Percentiles rank a stretch among this genome's conserved stretches.
Evolutionary conservation across 495 filamentous ascomycete species (phyloP).

Genomic region (Oidiodendron maius): DNA sequence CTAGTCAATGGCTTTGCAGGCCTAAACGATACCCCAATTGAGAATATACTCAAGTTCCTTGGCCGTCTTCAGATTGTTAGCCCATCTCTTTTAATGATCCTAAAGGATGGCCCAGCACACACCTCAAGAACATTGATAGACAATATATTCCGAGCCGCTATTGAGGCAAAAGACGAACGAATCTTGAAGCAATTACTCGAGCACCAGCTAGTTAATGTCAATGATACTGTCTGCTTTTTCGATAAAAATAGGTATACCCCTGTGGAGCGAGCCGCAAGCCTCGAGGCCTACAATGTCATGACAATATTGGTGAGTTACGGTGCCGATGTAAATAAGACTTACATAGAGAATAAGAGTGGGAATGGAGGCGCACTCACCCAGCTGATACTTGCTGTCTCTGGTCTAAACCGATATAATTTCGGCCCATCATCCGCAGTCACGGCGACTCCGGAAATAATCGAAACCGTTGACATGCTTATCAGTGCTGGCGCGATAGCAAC

Average conservation of each 20-base stretch:
- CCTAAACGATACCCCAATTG: neutral
- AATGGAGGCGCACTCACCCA: neutral
- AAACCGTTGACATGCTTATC: neutral
- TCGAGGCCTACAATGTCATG: neutral
- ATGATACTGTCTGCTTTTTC: neutral
- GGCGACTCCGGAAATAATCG: neutral
- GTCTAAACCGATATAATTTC: neutral
- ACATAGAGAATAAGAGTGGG: neutral
- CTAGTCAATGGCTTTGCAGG: slow-evolving; percentile 3
- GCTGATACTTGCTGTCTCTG: neutral
- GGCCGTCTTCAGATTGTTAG: neutral
- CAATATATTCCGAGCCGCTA: slow-evolving; percentile 15
- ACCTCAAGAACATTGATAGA: slow-evolving; percentile 8
- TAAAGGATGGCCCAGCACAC: neutral
- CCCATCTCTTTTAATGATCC: slow-evolving; percentile 1
- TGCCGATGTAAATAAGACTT: neutral
- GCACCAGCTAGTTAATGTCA: neutral
- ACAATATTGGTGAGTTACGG: neutral
- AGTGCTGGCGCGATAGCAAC: neutral
- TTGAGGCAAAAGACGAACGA: slow-evolving; percentile 12
- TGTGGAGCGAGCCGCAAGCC: neutral
- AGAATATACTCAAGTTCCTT: slow-evolving; percentile 1
- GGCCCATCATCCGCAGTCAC: neutral
- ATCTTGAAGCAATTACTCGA: neutral
- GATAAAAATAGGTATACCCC: neutral